These are phyloP conservation scores for Sisymbrium altissimum DNA, from an alignment of 345 rosid genomes.

Conservation along the genomic window DNA sequence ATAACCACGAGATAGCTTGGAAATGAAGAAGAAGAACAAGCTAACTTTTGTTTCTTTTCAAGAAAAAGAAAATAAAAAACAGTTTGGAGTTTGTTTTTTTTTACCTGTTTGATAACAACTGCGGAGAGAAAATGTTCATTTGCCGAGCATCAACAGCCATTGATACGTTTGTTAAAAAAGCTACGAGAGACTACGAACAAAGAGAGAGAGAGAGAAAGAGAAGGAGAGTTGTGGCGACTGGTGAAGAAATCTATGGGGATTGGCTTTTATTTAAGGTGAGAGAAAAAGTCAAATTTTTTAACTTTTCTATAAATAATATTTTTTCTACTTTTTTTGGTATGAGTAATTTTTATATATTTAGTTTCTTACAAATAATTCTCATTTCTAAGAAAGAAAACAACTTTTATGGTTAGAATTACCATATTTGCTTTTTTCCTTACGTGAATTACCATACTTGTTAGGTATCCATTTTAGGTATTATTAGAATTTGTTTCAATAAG, in stretches of 20 bases:
- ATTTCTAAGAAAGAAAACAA: background rate
- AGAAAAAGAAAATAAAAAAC: background rate
- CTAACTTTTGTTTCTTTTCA: background rate
- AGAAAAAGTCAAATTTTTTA: constrained; percentile 38
- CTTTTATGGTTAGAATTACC: constrained; percentile 7
- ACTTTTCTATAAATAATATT: constrained; percentile 22
- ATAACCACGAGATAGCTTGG: background rate
- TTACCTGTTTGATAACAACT: constrained; percentile 41
- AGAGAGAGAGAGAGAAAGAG: constrained; percentile 14
- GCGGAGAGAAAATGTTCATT: constrained; percentile 45
- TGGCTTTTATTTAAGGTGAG: constrained; percentile 35
- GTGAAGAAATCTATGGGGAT: constrained; percentile 28
- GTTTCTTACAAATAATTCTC: background rate
- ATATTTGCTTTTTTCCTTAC: background rate
- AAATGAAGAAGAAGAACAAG: background rate
- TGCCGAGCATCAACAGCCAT: constrained; percentile 63
- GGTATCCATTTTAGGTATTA: background rate
- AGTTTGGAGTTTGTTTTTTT: background rate
- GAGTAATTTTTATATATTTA: background rate
- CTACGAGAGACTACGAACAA: constrained; percentile 19
- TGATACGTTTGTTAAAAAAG: constrained; percentile 19
- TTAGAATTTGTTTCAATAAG: background rate
- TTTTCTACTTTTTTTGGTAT: background rate
- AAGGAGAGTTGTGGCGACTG: constrained; percentile 30
- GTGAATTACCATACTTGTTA: background rate